A percentile compares a stretch with the other conserved stretches of the same genome.
These are phyloP conservation scores for Arthrobotrys sphaeroides DNA, from an alignment of 2,329 filamentous ascomycete genomes.

Conservation along the genomic window DNA sequence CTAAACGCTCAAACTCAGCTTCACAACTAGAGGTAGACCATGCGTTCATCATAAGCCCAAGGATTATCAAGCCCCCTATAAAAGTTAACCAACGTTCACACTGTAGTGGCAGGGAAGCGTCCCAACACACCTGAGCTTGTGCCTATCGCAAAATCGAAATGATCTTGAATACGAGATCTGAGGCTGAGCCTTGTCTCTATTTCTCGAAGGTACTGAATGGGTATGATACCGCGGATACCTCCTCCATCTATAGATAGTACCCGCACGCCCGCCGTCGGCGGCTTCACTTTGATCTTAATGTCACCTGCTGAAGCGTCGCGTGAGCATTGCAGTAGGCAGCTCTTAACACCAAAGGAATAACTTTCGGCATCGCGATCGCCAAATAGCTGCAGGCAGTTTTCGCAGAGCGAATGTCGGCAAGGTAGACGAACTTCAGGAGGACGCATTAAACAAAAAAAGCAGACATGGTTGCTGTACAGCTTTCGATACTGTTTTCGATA, in stretches of 20 bases:
- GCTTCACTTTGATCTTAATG: slow-evolving; percentile 5
- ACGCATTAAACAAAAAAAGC: slow-evolving; percentile 11
- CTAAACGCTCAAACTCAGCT: not conserved
- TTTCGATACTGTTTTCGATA: not conserved
- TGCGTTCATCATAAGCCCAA: slow-evolving; percentile 22
- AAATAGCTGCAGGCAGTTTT: slow-evolving; percentile 16
- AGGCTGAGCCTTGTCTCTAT: slow-evolving; percentile 10
- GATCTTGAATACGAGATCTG: not conserved
- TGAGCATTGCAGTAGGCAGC: slow-evolving; percentile 1
- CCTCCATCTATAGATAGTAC: slow-evolving; percentile 22
- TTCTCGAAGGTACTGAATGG: slow-evolving; percentile 5
- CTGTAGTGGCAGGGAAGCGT: not conserved
- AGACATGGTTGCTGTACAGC: not conserved
- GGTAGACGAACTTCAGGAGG: slow-evolving; percentile 2
- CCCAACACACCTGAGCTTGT: slow-evolving; percentile 14
- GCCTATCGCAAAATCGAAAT: slow-evolving; percentile 20
- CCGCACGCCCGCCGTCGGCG: not conserved
- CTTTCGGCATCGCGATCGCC: not conserved
- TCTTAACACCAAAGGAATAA: not conserved
- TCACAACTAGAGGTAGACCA: slow-evolving; percentile 7
- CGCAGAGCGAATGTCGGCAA: slow-evolving; percentile 3
- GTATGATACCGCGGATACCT: slow-evolving; percentile 16
- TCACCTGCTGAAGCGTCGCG: too few species aligned
- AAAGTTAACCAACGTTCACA: too few species aligned
- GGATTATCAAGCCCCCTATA: slow-evolving; percentile 14